Conservation (phyloP, 805 yeast species). For the Hanseniaspora meyeri region DNA sequence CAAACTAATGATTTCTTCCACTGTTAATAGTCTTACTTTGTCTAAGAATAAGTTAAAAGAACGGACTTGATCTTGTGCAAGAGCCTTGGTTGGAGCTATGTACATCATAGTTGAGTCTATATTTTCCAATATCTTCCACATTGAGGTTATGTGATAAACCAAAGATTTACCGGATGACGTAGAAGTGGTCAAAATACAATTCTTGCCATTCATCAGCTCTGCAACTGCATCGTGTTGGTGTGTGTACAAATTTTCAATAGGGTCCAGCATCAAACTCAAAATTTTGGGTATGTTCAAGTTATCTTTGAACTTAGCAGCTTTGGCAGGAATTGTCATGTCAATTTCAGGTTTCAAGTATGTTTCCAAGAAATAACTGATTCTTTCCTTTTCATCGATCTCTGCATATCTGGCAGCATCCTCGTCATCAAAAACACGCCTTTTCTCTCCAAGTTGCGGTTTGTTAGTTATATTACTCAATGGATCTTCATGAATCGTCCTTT, state of each 20-base stretch:
- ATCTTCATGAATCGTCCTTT: conserved; percentile 38
- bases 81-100: conserved; percentile 91
- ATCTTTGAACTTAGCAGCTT: not conserved
- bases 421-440: conserved; percentile 16
- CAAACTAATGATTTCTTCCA: conserved; percentile 14
- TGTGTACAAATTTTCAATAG: conserved; percentile 40
- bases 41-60: conserved; percentile 51
- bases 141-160: conserved; percentile 78
- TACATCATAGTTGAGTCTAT: conserved; percentile 55
- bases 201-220: conserved; percentile 44
- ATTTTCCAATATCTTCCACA: conserved; percentile 34
- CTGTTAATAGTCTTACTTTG: conserved; percentile 21
- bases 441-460: conserved; percentile 33
- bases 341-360: conserved; percentile 13
- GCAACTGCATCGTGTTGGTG: conserved; percentile 73
- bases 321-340: conserved; percentile 5
- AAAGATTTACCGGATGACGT: conserved; percentile 94
- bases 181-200: conserved; percentile 83
- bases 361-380: conserved; percentile 7
- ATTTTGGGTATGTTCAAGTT: conserved; percentile 4
- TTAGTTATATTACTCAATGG: conserved; percentile 36
- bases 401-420: conserved; percentile 1
- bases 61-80: conserved; percentile 91
- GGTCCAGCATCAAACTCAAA: conserved; percentile 1
- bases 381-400: not conserved